phyloP scores from a whole-genome alignment of 2,329 filamentous ascomycete species.

The Aureobasidium leucospermi region DNA sequence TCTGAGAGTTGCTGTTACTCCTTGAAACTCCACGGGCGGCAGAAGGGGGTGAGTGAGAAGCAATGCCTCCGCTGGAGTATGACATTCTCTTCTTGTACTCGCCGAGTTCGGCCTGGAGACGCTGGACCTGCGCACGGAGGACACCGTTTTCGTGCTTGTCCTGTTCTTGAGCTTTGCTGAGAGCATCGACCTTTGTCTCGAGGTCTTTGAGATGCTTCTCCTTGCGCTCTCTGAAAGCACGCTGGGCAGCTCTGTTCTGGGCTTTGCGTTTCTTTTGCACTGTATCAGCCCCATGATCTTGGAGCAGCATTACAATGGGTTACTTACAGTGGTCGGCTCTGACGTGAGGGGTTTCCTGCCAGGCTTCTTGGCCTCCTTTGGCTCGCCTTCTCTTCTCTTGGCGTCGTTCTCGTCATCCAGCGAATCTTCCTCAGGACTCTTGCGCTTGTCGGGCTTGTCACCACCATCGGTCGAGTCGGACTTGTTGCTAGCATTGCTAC shows the following conservation, averaged over 20 bases:
- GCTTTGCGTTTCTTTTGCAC: conserved; percentile 77
- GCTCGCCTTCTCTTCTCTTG: conserved; percentile 74
- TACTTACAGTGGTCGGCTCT: conserved; percentile 87
- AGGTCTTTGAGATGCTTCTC: conserved; percentile 84
- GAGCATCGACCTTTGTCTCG: conserved; percentile 59
- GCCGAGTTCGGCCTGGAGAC: conserved; percentile 73
- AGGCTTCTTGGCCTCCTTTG: conserved; percentile 88
- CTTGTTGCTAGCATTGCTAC: conserved; percentile 38
- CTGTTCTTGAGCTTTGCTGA: conserved; percentile 74
- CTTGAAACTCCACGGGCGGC: conserved; percentile 17
- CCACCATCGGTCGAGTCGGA: conserved; percentile 26
- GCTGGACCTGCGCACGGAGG: conserved; percentile 80
- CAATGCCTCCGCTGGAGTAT: conserved; percentile 41
- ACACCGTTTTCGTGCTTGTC: conserved; percentile 79
- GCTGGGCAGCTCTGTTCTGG: conserved; percentile 85
- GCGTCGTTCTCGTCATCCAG: conserved; percentile 59
- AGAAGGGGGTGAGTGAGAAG: conserved; percentile 39
- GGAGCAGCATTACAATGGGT: background rate
- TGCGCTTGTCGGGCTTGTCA: conserved; percentile 61
- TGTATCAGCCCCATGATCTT: background rate
- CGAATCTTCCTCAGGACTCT: conserved; percentile 58
- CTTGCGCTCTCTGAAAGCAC: conserved; percentile 90
- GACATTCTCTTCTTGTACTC: conserved; percentile 87
- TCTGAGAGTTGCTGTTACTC: conserved; percentile 47
- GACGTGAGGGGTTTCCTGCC: conserved; percentile 92